These are phyloP conservation scores for Naganishia friedmannii DNA, from an alignment of 768 basidiomycete species.

Conservation along the genomic window DNA sequence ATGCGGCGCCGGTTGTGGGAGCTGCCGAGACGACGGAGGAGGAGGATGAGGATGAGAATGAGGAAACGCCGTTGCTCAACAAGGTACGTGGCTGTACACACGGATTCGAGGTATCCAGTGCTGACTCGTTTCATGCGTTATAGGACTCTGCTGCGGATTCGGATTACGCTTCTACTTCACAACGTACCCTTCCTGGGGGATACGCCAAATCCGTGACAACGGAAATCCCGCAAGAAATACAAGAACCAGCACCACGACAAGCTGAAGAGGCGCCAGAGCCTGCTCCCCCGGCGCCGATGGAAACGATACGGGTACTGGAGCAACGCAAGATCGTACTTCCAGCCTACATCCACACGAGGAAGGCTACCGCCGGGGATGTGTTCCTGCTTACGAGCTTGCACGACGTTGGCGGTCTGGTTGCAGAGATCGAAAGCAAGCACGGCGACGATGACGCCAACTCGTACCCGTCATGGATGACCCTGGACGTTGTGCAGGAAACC, in stretches of 20 bases:
- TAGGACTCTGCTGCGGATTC: not conserved
- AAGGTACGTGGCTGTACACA: not conserved
- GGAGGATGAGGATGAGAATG: conserved; percentile 33
- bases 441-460: not conserved
- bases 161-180: conserved; percentile 1
- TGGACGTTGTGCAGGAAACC: not conserved
- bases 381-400: conserved; percentile 8
- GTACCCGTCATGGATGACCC: not conserved
- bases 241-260: not conserved
- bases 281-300: not conserved
- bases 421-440: not conserved
- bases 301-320: conserved; percentile 4
- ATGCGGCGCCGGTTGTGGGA: not conserved
- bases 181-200: not conserved
- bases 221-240: not conserved
- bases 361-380: not conserved
- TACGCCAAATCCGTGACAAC: too few relatives aligned
- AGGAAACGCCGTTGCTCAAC: conserved; percentile 32
- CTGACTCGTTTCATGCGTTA: not conserved
- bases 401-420: not conserved
- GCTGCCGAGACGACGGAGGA: not conserved
- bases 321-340: not conserved
- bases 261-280: too few relatives aligned
- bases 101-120: not conserved
- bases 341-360: not conserved